Base-by-base conservation (phyloP, 129 eudicot species). In the Saposhnikovia divaricata region DNA sequence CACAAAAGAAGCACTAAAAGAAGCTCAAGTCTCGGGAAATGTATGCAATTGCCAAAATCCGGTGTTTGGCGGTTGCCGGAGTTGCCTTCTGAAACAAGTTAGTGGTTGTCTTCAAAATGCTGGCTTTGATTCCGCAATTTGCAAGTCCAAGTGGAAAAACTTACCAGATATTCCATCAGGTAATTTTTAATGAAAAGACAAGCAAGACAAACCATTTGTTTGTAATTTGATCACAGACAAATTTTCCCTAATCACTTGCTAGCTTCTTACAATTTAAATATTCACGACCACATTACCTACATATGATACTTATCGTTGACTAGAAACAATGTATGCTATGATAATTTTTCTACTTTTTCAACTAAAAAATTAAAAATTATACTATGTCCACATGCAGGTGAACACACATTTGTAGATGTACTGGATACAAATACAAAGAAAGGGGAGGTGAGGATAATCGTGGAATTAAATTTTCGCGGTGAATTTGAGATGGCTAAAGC, bases 111-210 rank as follows among this genome's bases (percentile, higher is more conserved):
- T 93, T 44, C 90, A 85, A 77, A 85, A 77, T 75, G 89, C 87
- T 8, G 97, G 97, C 28, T 91, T 84, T 28, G 77, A 91, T 77
- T 85, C 89, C 25, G 94, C 93, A 1, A 84, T 93, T 83, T 90
- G 97, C 93, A 93, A 91, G 78, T 91, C 96, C 28, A 91, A 91
- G 70, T 93, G 97, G 97, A 93, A 79, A 39, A 91, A 87, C 77
- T 88, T 91, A 12, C 80, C 81, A 1, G 92, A 91, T 78, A 88
- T 93, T 76, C 98, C 95, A 14, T 87, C 97, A 76, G 98, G 98
- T 91, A 88, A 14, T 31, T 68, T 0, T 34, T 14, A 0, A 9
- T 1, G 21, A 14, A 61, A 25, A 61, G 0, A 23, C 31, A 61
- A n/a, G 25, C 34, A 25, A 61, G 16, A 25, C 59, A 34, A 34